These are phyloP conservation scores for Lycium barbarum DNA, from an alignment of 257 asterid genomes.

Conservation along the genomic window DNA sequence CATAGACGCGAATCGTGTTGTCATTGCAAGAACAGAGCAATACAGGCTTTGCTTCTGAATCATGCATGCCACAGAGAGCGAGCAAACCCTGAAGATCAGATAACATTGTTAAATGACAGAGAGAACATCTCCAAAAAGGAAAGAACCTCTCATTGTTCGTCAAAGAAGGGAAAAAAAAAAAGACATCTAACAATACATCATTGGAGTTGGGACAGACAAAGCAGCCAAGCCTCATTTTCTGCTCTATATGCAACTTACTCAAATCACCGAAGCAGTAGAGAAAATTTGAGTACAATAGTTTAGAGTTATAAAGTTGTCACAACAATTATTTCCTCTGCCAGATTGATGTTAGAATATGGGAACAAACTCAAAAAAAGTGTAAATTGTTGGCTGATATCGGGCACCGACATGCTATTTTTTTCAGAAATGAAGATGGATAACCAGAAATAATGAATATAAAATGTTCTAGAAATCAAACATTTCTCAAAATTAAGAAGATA, in stretches of 20 bases:
- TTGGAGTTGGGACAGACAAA: background rate
- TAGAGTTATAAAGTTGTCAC: background rate
- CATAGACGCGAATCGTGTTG: conserved; percentile 72
- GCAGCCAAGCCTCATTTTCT: background rate
- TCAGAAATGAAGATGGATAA: background rate
- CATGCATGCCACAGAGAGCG: conserved; percentile 91
- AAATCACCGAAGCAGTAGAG: background rate
- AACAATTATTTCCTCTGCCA: background rate
- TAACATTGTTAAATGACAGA: conserved; percentile 23
- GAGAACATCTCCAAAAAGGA: background rate
- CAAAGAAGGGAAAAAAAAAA: background rate
- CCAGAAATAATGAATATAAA: background rate
- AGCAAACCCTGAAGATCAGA: conserved; percentile 74
- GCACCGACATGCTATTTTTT: background rate
- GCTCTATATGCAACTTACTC: conserved; percentile 20
- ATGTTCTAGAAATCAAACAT: background rate
- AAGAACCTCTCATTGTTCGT: background rate
- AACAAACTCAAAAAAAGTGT: background rate
- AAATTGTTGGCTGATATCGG: background rate
- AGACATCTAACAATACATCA: background rate
- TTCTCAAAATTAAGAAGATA: background rate
- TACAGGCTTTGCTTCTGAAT: conserved; percentile 91
- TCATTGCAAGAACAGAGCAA: conserved; percentile 86
- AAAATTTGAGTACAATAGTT: background rate
- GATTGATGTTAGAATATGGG: background rate